Percentiles rank a stretch among this genome's conserved stretches.
Conservation (phyloP, 805 yeast genomes). For the Sugiyamaella valdiviana region DNA sequence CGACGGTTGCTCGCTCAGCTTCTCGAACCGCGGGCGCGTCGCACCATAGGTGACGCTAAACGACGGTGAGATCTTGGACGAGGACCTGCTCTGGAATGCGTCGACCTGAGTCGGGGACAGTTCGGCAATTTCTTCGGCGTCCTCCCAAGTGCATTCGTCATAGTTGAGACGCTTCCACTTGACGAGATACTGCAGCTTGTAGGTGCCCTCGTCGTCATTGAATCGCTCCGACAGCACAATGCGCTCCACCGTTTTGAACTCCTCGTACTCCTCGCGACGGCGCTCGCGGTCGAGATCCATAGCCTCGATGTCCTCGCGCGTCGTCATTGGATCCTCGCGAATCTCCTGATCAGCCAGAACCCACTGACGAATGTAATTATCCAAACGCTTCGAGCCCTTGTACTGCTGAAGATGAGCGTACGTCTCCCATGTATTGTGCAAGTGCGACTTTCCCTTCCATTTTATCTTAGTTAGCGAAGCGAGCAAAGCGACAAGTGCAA, state of each 20-base stretch:
- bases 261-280: constrained; percentile 72
- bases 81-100: constrained; percentile 71
- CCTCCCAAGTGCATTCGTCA: constrained; percentile 97
- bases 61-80: constrained; percentile 79
- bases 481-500: constrained; percentile 24
- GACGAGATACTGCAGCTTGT: constrained; percentile 72
- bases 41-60: constrained; percentile 69
- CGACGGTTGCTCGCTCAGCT: constrained; percentile 76
- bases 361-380: constrained; percentile 78
- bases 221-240: constrained; percentile 78
- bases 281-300: constrained; percentile 90
- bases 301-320: constrained; percentile 87
- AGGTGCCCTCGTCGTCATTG: constrained; percentile 46
- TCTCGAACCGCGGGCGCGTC: constrained; percentile 82
- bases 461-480: constrained; percentile 58
- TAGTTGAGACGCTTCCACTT: constrained; percentile 93
- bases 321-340: constrained; percentile 71
- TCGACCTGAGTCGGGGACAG: constrained; percentile 79
- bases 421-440: constrained; percentile 92
- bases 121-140: constrained; percentile 78
- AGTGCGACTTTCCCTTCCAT: constrained; percentile 83
- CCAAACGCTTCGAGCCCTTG: constrained; percentile 80
- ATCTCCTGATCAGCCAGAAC: constrained; percentile 69
- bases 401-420: constrained; percentile 42
- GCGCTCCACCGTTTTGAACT: constrained; percentile 81